phyloP scores from a whole-genome alignment of 106 monocot species.

The Posidonia australis region DNA sequence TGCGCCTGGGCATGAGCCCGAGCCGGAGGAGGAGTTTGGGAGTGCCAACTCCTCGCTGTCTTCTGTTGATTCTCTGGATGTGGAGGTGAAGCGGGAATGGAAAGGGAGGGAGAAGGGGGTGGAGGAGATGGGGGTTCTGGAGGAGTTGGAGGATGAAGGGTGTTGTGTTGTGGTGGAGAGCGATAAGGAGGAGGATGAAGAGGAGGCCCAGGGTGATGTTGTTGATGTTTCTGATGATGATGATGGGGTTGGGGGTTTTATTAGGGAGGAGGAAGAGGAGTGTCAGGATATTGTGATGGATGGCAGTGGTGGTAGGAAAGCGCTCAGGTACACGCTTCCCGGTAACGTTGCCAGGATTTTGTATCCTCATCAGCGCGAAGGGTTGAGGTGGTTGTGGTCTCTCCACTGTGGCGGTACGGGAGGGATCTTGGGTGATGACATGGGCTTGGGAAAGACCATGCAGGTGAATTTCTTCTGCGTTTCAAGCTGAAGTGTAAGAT shows the following conservation, averaged over 20 bases:
- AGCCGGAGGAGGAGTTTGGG: slow-evolving; percentile 22
- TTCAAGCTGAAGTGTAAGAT: no score
- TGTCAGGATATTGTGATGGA: slow-evolving; percentile 22
- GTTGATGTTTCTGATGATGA: slow-evolving; percentile 15
- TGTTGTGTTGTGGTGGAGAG: not conserved
- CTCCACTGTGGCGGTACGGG: slow-evolving; percentile 69
- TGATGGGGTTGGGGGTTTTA: not conserved
- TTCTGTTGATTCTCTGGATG: not conserved
- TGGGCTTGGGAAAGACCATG: slow-evolving; percentile 99
- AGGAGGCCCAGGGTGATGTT: not conserved
- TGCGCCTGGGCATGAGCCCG: slow-evolving; percentile 6
- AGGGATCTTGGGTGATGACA: slow-evolving; percentile 96
- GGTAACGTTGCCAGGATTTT: slow-evolving; percentile 42
- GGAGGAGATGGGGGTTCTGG: not conserved
- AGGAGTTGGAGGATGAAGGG: not conserved
- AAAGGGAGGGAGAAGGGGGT: slow-evolving; percentile 2
- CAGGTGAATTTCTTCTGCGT: slow-evolving; percentile 51
- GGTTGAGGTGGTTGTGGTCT: slow-evolving; percentile 84
- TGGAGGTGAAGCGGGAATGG: not conserved
- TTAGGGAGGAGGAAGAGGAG: not conserved
- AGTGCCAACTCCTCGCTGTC: slow-evolving; percentile 46
- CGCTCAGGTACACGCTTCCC: slow-evolving; percentile 30
- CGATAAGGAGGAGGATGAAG: slow-evolving; percentile 1
- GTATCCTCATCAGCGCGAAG: slow-evolving; percentile 81
- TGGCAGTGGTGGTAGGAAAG: slow-evolving; percentile 23